These are phyloP conservation scores for Yamadazyma olivae DNA, from an alignment of 805 yeast genomes.

Conservation along the genomic window DNA sequence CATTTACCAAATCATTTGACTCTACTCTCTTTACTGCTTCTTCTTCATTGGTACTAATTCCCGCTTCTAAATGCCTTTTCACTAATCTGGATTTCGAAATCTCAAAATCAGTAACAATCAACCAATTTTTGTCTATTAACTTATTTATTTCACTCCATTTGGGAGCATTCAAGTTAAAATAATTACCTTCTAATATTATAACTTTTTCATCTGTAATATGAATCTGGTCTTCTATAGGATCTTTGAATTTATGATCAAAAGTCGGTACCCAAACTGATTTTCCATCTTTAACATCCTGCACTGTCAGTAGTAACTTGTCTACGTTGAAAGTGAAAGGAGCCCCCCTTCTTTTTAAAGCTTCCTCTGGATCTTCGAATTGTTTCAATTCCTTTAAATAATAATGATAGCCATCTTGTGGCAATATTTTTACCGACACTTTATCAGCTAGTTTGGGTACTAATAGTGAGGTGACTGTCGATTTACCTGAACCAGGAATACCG, in stretches of 20 bases:
- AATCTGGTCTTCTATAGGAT: conserved; percentile 62
- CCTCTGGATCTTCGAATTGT: conserved; percentile 48
- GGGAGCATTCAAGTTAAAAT: conserved; percentile 55
- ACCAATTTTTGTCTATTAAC: conserved; percentile 45
- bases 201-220: conserved; percentile 46
- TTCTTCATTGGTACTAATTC: conserved; percentile 43
- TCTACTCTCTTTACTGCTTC: conserved; percentile 53
- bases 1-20: conserved; percentile 64
- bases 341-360: conserved; percentile 68
- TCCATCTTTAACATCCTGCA: conserved; percentile 14
- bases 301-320: conserved; percentile 23
- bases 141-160: conserved; percentile 57
- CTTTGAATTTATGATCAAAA: conserved; percentile 71
- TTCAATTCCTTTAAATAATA: conserved; percentile 28
- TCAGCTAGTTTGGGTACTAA: conserved; percentile 31
- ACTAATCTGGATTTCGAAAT: conserved; percentile 59
- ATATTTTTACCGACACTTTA: conserved; percentile 14
- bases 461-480: conserved; percentile 58
- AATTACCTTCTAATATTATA: conserved; percentile 73
- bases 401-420: conserved; percentile 42
- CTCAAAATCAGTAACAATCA: conserved; percentile 44
- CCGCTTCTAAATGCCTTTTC: conserved; percentile 59
- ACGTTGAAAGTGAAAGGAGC: conserved; percentile 86
- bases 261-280: conserved; percentile 52
- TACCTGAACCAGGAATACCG: conserved; percentile 88